These are phyloP conservation scores for Penicillium roqueforti DNA, from an alignment of 495 filamentous ascomycete species.

Conservation along the genomic window DNA sequence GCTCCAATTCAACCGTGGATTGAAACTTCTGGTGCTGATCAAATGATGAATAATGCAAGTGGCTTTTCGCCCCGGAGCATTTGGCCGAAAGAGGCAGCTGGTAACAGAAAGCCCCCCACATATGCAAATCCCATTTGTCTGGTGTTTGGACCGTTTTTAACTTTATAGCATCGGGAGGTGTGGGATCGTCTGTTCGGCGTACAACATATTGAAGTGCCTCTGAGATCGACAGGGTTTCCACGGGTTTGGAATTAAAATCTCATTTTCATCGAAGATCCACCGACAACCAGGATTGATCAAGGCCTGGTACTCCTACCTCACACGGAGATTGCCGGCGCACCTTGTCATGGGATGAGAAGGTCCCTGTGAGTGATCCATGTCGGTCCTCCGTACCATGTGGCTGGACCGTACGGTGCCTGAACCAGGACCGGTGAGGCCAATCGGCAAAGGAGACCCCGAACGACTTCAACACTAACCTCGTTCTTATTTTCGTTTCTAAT, in stretches of 20 bases:
- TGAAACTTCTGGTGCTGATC: background rate
- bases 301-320: background rate
- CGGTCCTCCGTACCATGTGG: background rate
- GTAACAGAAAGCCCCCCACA: background rate
- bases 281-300: constrained; percentile 8
- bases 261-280: constrained; percentile 14
- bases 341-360: background rate
- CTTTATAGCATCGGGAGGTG: constrained; percentile 10
- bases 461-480: constrained; percentile 1
- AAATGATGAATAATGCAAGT: background rate
- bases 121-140: background rate
- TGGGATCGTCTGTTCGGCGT: constrained; percentile 27
- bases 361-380: background rate
- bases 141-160: background rate
- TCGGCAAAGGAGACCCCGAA: constrained; percentile 4
- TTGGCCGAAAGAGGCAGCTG: constrained; percentile 5
- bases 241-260: background rate
- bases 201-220: constrained; percentile 1
- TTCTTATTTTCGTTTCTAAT: constrained; percentile 12
- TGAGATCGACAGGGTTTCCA: constrained; percentile 30
- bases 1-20: background rate
- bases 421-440: constrained; percentile 8
- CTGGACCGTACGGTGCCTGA: background rate
- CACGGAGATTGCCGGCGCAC: constrained; percentile 22
- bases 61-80: background rate